Evolutionary conservation across 305 asterid genomes (phyloP), one percentile per base, ranked within the genome.

Genomic region (Fraxinus paxiana): DNA sequence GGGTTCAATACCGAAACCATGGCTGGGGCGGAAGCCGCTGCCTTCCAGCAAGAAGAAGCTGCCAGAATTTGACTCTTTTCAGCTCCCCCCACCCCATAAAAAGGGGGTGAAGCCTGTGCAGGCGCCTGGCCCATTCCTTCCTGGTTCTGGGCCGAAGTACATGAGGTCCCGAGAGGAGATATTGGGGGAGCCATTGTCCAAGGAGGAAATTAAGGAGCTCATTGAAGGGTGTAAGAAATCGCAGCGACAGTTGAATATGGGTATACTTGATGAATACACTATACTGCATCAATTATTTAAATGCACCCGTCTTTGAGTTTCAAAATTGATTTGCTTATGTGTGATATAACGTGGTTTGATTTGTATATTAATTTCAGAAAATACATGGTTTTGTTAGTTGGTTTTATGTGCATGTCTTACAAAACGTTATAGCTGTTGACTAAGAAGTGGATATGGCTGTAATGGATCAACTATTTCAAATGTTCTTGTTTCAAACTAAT

Each of bases 61-160:
- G 59, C 96, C 95, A 17, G 94, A 91, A 70, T 96, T 96, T 76
- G 99, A 94, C 82, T 94, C 98, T 2, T 96, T 96, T 85, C 76
- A 81, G 89, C 90, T 92, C 75, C 98, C 98, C 0, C 99, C 97
- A 5, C 90, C 92, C 3, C 83, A 89, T 80, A 94, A 92, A 59
- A 96, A 92, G 87, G 99, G 99, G 0, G 97, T 96, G 80, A 96
- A 96, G 92, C 90, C 98, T 2, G 96, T 95, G 12, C 99, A 95
- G 85, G 86, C 96, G 13, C 98, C 99, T 0, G 98, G 99, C 15
- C 99, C 99, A 1, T 95, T 79, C 81, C 86, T 95, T 33, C 88
- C 89, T 0, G 99, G 97, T 56, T 89, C 96, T 1, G 99, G 97
- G 31, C 99, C 98, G 0, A 90, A 87, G 92, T 87, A 90, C 73